Evolutionary conservation across 2,329 filamentous ascomycete genomes (phyloP).

Genomic region (Cladosporium sp.): DNA sequence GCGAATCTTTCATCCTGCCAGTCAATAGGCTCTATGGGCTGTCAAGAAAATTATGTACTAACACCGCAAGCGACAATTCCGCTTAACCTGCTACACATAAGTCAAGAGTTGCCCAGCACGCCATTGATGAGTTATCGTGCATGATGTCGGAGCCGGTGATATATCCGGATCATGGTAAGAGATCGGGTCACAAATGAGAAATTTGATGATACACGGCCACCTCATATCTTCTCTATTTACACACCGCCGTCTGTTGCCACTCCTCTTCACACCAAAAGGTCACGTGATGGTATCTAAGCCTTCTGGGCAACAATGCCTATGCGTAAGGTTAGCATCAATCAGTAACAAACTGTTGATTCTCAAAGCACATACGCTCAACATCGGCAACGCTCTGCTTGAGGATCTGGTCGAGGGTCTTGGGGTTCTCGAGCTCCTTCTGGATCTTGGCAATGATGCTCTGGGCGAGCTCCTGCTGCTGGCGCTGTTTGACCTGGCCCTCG

Average conservation of each 20-base stretch:
- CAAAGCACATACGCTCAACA: slow-evolving; percentile 71
- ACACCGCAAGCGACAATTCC: neutral
- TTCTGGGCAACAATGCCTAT: slow-evolving; percentile 11
- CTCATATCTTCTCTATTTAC: slow-evolving; percentile 12
- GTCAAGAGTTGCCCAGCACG: neutral
- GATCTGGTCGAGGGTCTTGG: slow-evolving; percentile 94
- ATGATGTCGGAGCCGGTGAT: neutral
- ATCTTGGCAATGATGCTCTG: slow-evolving; percentile 94
- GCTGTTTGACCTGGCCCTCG: slow-evolving; percentile 96
- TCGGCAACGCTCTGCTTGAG: slow-evolving; percentile 93
- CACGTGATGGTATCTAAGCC: slow-evolving; percentile 13
- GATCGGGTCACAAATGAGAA: slow-evolving; percentile 10
- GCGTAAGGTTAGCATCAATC: neutral
- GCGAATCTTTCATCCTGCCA: too few species aligned
- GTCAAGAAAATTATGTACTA: too few species aligned
- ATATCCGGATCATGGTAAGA: neutral
- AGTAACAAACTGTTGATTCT: neutral
- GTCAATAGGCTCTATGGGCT: too few species aligned
- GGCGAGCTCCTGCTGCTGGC: slow-evolving; percentile 94
- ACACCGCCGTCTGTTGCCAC: neutral
- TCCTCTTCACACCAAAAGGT: neutral
- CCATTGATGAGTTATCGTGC: neutral
- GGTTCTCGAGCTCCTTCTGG: slow-evolving; percentile 97
- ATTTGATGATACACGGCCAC: slow-evolving; percentile 11
- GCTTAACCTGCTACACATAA: neutral